A percentile compares a stretch with the other conserved stretches of the same genome.
phyloP scores from a whole-genome alignment of 371 early-diverging fungal species.

The Mortierella sp. region DNA sequence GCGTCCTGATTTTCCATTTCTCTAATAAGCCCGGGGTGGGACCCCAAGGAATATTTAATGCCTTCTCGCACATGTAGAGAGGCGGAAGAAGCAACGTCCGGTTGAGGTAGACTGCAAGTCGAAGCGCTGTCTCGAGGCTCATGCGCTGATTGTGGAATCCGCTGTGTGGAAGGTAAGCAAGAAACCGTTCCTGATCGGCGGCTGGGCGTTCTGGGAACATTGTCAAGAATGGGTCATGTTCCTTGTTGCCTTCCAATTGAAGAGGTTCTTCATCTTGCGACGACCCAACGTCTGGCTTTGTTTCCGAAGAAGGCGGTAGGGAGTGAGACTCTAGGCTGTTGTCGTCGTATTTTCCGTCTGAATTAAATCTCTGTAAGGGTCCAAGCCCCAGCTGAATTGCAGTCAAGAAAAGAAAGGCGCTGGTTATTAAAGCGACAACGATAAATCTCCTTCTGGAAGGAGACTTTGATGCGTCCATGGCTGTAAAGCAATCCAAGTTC shows the following conservation, averaged over 20 bases:
- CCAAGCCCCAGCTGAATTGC: neutral
- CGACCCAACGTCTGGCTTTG: neutral
- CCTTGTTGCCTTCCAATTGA: conserved; percentile 23
- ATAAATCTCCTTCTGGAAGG: neutral
- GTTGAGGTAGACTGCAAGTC: conserved; percentile 63
- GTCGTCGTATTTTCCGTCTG: neutral
- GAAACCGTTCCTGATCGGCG: conserved; percentile 54
- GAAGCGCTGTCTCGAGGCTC: conserved; percentile 65
- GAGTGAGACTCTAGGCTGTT: neutral
- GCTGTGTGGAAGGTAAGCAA: conserved; percentile 71
- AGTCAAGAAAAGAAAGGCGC: neutral
- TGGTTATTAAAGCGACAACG: neutral
- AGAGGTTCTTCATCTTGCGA: neutral
- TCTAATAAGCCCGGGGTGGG: conserved; percentile 4
- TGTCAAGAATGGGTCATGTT: conserved; percentile 38
- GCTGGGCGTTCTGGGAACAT: conserved; percentile 42
- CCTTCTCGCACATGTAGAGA: conserved; percentile 34
- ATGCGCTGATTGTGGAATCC: conserved; percentile 75
- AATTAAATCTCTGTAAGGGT: neutral
- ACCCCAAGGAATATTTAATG: conserved; percentile 27
- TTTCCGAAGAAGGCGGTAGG: neutral
- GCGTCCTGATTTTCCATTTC: conserved; percentile 23
- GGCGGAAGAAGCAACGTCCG: conserved; percentile 72
- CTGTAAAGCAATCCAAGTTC: too few relatives aligned
- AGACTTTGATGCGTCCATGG: too few relatives aligned